Conservation (phyloP, 805 yeast species). For the Metschnikowia arizonensis region DNA sequence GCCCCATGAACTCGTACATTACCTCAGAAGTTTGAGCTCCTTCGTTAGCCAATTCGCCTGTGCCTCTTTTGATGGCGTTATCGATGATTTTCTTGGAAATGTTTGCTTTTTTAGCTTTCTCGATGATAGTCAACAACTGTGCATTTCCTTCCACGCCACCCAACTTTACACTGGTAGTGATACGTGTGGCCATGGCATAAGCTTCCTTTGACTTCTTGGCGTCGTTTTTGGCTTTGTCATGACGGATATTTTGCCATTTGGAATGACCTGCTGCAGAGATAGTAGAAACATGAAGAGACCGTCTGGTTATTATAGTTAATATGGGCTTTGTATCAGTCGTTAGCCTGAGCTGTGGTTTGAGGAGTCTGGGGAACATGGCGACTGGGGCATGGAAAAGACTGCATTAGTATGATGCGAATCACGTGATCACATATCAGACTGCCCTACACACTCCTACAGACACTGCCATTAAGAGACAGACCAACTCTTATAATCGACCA, state of each 20-base stretch:
- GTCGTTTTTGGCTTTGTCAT: conserved; percentile 91
- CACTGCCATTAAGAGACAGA: no score
- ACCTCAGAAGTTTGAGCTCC: conserved; percentile 45
- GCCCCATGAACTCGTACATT: conserved; percentile 83
- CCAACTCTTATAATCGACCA: no score
- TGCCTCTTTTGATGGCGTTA: conserved; percentile 79
- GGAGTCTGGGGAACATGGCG: conserved; percentile 1
- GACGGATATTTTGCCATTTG: conserved; percentile 94
- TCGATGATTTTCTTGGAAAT: conserved; percentile 84
- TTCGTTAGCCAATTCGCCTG: conserved; percentile 55
- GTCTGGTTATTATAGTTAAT: background rate
- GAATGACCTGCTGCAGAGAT: conserved; percentile 69
- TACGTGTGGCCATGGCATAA: conserved; percentile 66
- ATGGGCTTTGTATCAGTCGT: background rate
- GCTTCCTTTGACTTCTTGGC: conserved; percentile 67
- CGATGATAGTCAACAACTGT: conserved; percentile 70
- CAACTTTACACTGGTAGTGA: conserved; percentile 69
- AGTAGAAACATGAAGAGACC: conserved; percentile 17
- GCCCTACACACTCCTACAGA: no score
- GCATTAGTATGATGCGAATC: background rate
- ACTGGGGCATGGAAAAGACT: background rate
- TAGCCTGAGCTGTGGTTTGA: background rate
- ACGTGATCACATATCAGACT: no score
- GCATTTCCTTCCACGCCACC: conserved; percentile 63
- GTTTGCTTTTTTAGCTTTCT: conserved; percentile 69